These are phyloP conservation scores for Sistotremastrum suecicum DNA, from an alignment of 768 basidiomycete genomes.

Conservation along the genomic window DNA sequence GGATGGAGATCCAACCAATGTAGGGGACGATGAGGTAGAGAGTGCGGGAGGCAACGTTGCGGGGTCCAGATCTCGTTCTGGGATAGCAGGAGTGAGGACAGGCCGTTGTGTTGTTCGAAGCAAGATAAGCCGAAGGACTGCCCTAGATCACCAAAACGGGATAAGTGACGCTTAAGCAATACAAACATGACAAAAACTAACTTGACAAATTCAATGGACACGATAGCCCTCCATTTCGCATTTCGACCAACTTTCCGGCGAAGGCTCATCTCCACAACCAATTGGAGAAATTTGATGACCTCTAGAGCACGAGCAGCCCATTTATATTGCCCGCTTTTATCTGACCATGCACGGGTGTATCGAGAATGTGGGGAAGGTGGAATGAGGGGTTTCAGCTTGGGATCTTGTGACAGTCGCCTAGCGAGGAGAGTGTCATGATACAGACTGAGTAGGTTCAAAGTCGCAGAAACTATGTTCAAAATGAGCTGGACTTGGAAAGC, in stretches of 20 bases:
- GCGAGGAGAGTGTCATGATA: constrained; percentile 91
- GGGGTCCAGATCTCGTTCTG: constrained; percentile 81
- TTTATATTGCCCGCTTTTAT: constrained; percentile 56
- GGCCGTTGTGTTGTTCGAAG: constrained; percentile 67
- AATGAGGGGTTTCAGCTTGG: constrained; percentile 62
- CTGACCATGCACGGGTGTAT: constrained; percentile 80
- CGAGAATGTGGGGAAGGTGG: constrained; percentile 70
- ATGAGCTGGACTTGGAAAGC: constrained; percentile 2
- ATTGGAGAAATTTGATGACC: constrained; percentile 65
- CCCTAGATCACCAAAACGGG: constrained; percentile 29
- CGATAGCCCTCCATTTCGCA: constrained; percentile 60
- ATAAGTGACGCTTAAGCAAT: not conserved
- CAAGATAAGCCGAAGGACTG: constrained; percentile 56
- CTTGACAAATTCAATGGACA: constrained; percentile 78
- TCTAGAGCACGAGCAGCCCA: constrained; percentile 66
- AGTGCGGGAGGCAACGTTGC: constrained; percentile 42
- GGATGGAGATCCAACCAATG: constrained; percentile 40
- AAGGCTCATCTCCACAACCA: constrained; percentile 82
- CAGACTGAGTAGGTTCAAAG: constrained; percentile 75
- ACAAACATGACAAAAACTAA: constrained; percentile 22
- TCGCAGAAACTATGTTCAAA: constrained; percentile 55
- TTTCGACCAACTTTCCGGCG: constrained; percentile 52
- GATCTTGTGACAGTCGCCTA: constrained; percentile 44
- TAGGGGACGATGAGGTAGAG: constrained; percentile 37
- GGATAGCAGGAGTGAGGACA: constrained; percentile 61